Conservation (phyloP, 176 grass and related monocot species). For the Hsuehochloa calcarea region DNA sequence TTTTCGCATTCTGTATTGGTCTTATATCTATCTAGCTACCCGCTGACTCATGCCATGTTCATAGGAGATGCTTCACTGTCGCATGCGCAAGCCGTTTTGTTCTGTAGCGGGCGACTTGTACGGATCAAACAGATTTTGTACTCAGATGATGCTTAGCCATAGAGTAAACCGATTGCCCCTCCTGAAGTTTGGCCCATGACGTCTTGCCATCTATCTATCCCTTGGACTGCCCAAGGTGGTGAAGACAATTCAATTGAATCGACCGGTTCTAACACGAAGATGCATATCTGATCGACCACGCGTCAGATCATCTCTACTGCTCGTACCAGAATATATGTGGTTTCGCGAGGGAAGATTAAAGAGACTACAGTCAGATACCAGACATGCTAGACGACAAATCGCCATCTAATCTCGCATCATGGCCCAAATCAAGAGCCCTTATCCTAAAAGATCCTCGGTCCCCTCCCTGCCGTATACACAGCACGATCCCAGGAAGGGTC, state of each 20-base stretch:
- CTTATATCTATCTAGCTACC: not conserved
- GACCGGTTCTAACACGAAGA: not conserved
- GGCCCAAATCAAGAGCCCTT: conserved; percentile 46
- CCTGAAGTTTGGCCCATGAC: not conserved
- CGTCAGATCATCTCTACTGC: conserved; percentile 18
- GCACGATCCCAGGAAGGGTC: not conserved
- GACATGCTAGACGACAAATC: conserved; percentile 13
- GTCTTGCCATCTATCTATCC: not conserved
- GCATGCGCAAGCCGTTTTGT: not conserved
- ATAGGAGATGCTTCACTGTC: not conserved
- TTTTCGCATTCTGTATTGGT: not conserved
- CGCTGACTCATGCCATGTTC: conserved; percentile 24
- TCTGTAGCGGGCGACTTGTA: conserved; percentile 10
- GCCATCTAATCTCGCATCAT: conserved; percentile 35
- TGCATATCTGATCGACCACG: not conserved
- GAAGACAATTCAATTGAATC: not conserved
- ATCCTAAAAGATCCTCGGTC: conserved; percentile 51
- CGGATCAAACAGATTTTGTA: conserved; percentile 5
- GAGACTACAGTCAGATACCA: not conserved
- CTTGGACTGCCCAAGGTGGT: not conserved
- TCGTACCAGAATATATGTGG: not conserved
- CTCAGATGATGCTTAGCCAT: not conserved
- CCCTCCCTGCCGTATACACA: conserved; percentile 33
- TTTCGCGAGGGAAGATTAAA: not conserved
- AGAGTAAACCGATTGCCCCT: not conserved